A percentile compares a stretch with the other conserved stretches of the same genome.
phyloP scores from a whole-genome alignment of 2,329 filamentous ascomycete species.

The Tolypocladium inflatum region DNA sequence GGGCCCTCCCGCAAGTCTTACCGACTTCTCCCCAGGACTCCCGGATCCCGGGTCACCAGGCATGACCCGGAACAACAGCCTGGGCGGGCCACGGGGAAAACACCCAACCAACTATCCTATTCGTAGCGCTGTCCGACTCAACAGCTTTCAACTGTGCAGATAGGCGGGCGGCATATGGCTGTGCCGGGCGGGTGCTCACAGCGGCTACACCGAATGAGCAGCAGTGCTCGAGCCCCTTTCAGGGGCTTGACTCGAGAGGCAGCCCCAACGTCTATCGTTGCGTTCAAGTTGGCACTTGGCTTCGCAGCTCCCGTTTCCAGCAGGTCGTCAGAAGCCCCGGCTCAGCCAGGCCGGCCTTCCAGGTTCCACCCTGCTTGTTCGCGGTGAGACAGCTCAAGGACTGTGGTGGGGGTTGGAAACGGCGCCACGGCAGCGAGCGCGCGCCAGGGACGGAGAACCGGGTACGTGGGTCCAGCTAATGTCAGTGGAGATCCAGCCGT shows the following conservation, averaged over 20 bases:
- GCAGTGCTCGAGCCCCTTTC: background rate
- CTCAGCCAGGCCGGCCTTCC: background rate
- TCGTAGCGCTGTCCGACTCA: background rate
- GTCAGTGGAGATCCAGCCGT: background rate
- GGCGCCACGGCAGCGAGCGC: background rate
- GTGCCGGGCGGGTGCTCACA: background rate
- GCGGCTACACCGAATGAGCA: background rate
- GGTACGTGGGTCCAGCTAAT: conserved; percentile 2
- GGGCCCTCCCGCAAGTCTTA: background rate
- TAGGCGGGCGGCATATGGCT: background rate
- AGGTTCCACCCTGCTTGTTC: background rate
- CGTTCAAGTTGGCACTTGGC: background rate
- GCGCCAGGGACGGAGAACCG: conserved; percentile 1
- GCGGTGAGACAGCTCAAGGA: background rate
- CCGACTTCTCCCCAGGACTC: no score
- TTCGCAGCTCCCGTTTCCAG: background rate
- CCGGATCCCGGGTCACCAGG: background rate
- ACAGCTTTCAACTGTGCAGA: background rate
- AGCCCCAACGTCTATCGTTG: background rate
- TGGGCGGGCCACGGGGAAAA: no score
- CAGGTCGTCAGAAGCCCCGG: background rate
- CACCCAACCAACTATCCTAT: no score
- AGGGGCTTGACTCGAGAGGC: background rate
- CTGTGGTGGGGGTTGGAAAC: background rate
- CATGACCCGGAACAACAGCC: background rate